A percentile compares a stretch with the other conserved stretches of the same genome.
Evolutionary conservation across 164 flowering plant genomes (phyloP).

Genomic region (Litsea cubeba): DNA sequence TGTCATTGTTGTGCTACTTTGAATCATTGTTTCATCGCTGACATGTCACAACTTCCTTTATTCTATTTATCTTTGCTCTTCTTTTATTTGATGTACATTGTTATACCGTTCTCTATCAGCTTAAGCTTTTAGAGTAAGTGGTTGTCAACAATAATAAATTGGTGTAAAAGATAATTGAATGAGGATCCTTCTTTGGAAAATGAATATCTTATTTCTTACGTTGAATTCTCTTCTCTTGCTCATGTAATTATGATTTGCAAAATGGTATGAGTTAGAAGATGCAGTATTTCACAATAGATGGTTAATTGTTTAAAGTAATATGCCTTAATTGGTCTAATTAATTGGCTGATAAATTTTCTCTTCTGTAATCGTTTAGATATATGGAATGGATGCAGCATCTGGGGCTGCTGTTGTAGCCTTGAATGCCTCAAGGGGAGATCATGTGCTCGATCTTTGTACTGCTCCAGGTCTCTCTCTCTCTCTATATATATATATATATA

Average conservation of each 20-base stretch:
- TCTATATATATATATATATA: background rate
- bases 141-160: no score
- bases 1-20: background rate
- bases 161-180: background rate
- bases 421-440: constrained; percentile 66
- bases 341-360: background rate
- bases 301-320: background rate
- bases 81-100: no score
- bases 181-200: background rate
- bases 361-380: constrained; percentile 40
- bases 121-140: no score
- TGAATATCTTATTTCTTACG: no score
- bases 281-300: background rate
- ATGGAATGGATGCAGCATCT: constrained; percentile 96
- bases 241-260: background rate
- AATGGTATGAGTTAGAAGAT: background rate
- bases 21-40: background rate
- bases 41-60: background rate
- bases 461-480: constrained; percentile 65
- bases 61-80: no score
- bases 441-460: constrained; percentile 93
- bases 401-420: constrained; percentile 91
- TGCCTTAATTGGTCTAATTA: background rate
- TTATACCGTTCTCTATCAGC: no score
- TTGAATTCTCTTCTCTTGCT: background rate